Conservation (phyloP, 2,329 filamentous ascomycete species). For the Basipetospora sp. region DNA sequence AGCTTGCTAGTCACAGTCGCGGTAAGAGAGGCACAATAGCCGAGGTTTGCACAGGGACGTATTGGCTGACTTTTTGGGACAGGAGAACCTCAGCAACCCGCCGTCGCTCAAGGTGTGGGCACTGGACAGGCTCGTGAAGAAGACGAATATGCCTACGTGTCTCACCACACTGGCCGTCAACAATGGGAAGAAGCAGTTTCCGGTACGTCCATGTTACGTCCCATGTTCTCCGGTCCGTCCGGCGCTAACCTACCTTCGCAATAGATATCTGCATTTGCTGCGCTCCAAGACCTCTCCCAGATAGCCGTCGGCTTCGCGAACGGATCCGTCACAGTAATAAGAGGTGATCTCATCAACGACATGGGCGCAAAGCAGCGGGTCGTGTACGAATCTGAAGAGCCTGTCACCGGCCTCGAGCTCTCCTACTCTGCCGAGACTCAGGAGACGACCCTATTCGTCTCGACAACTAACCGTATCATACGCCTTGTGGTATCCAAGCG, state of each 20-base stretch:
- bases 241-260: not conserved
- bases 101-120: conserved; percentile 96
- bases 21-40: conserved; percentile 22
- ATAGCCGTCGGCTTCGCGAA: conserved; percentile 93
- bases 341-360: conserved; percentile 89
- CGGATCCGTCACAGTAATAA: conserved; percentile 80
- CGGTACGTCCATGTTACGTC: conserved; percentile 40
- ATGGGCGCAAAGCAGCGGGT: conserved; percentile 85
- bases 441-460: conserved; percentile 71
- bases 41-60: not conserved
- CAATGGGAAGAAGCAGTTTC: conserved; percentile 84
- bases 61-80: conserved; percentile 7
- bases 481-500: conserved; percentile 76
- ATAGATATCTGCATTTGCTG: conserved; percentile 74
- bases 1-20: conserved; percentile 72
- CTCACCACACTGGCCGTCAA: conserved; percentile 73
- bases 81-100: conserved; percentile 77
- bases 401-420: conserved; percentile 81
- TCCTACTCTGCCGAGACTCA: conserved; percentile 33
- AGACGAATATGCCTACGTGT: conserved; percentile 77
- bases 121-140: conserved; percentile 84
- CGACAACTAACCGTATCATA: conserved; percentile 75
- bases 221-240: too few species aligned
- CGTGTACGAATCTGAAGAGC: conserved; percentile 92
- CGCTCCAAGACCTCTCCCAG: conserved; percentile 77